Conservation (phyloP, 306 rosid genomes). For the Prunus dulcis region DNA sequence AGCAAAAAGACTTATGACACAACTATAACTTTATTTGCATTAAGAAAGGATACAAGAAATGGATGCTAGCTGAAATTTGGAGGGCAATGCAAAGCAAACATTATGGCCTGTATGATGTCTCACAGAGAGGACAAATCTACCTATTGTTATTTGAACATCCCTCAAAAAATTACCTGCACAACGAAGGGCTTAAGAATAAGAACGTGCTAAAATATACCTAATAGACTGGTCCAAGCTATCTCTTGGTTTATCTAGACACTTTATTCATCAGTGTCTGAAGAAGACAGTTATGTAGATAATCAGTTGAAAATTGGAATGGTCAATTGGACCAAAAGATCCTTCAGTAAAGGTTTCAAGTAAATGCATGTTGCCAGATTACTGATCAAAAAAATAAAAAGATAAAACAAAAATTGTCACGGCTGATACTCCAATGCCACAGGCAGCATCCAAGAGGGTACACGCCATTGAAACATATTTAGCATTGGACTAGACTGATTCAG, state of each 20-base stretch:
- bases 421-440: not conserved
- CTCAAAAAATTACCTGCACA: slow-evolving; percentile 90
- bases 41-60: slow-evolving; percentile 19
- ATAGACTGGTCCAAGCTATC: not conserved
- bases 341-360: not conserved
- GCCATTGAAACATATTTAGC: not conserved
- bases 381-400: not conserved
- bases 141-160: slow-evolving; percentile 98
- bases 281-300: not conserved
- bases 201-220: slow-evolving; percentile 18
- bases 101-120: slow-evolving; percentile 35
- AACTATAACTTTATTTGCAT: not conserved
- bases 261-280: not conserved
- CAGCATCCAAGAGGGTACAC: not conserved
- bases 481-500: not conserved
- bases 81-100: slow-evolving; percentile 31
- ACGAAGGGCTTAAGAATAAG: slow-evolving; percentile 61
- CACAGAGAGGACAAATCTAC: slow-evolving; percentile 75
- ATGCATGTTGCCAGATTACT: not conserved
- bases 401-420: not conserved
- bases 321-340: not conserved
- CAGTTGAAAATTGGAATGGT: not conserved
- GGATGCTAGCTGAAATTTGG: slow-evolving; percentile 16
- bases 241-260: not conserved
- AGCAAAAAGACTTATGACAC: slow-evolving; percentile 22